phyloP scores from a whole-genome alignment of 1,284 basidiomycete species.

The Sanghuangporus weigelae region DNA sequence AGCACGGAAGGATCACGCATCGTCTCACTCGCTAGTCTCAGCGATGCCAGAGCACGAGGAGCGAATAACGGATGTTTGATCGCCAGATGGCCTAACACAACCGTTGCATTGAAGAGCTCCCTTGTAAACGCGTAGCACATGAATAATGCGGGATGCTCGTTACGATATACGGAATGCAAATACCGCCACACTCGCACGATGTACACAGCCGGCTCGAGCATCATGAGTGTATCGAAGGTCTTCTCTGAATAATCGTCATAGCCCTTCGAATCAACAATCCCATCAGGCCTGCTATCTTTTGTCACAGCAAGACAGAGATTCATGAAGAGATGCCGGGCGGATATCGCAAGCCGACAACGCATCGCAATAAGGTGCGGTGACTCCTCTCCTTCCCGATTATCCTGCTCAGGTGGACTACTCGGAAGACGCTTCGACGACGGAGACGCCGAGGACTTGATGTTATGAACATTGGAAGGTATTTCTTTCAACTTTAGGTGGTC shows the following conservation, averaged over 20 bases:
- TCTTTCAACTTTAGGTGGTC: constrained; percentile 19
- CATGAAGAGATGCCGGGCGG: constrained; percentile 54
- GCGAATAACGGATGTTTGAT: constrained; percentile 49
- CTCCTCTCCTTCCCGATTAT: background rate
- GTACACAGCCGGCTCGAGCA: constrained; percentile 10
- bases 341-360: constrained; percentile 53
- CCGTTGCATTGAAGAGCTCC: constrained; percentile 55
- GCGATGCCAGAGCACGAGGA: constrained; percentile 42
- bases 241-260: constrained; percentile 24
- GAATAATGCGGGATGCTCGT: constrained; percentile 39
- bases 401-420: constrained; percentile 17
- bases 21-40: constrained; percentile 45
- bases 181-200: constrained; percentile 8
- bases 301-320: constrained; percentile 66
- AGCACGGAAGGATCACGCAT: constrained; percentile 33
- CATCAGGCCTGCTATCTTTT: constrained; percentile 22
- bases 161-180: constrained; percentile 18
- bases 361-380: constrained; percentile 37
- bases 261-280: constrained; percentile 29
- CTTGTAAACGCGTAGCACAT: constrained; percentile 57
- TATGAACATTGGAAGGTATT: constrained; percentile 26
- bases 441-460: constrained; percentile 25
- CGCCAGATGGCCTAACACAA: constrained; percentile 54
- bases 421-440: constrained; percentile 14
- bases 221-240: constrained; percentile 4